Conservation (phyloP, 805 yeast species). For the Cyberlindnera xylosilytica region DNA sequence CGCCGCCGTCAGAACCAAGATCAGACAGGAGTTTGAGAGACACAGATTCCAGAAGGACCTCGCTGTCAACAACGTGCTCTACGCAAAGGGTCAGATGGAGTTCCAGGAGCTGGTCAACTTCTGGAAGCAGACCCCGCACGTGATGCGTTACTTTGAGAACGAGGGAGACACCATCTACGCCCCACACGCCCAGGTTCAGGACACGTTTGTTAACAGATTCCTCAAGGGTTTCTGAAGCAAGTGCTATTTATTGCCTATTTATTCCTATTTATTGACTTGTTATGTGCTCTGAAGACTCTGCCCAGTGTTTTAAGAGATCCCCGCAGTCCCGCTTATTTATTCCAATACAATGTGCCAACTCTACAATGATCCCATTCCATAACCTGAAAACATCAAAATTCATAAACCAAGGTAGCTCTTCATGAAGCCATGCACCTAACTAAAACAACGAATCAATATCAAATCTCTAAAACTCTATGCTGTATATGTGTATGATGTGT, state of each 20-base stretch:
- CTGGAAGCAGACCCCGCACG: slow-evolving; percentile 89
- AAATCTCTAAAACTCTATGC: too few relatives aligned
- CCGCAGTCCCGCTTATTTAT: not conserved
- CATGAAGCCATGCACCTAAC: slow-evolving; percentile 5
- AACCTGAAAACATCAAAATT: not conserved
- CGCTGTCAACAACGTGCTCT: slow-evolving; percentile 62
- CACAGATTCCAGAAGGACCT: slow-evolving; percentile 69
- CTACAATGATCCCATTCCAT: not conserved
- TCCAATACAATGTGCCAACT: not conserved
- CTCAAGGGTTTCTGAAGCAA: slow-evolving; percentile 45
- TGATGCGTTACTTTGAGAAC: slow-evolving; percentile 75
- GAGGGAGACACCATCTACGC: slow-evolving; percentile 48
- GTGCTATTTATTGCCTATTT: slow-evolving; percentile 3
- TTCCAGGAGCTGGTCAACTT: slow-evolving; percentile 83
- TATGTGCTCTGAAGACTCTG: too few relatives aligned
- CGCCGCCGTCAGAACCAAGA: slow-evolving; percentile 73
- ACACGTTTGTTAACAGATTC: slow-evolving; percentile 70
- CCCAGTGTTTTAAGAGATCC: slow-evolving; percentile 1
- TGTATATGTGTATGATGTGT: too few relatives aligned
- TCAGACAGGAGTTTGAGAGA: slow-evolving; percentile 89
- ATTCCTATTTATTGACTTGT: slow-evolving; percentile 5
- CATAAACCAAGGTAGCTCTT: slow-evolving; percentile 1
- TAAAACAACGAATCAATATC: not conserved
- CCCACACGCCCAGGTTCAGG: slow-evolving; percentile 41
- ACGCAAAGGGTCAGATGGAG: slow-evolving; percentile 86